These are phyloP conservation scores for Musa balbisiana DNA, from an alignment of 202 grass and related monocot species.

Conservation along the genomic window DNA sequence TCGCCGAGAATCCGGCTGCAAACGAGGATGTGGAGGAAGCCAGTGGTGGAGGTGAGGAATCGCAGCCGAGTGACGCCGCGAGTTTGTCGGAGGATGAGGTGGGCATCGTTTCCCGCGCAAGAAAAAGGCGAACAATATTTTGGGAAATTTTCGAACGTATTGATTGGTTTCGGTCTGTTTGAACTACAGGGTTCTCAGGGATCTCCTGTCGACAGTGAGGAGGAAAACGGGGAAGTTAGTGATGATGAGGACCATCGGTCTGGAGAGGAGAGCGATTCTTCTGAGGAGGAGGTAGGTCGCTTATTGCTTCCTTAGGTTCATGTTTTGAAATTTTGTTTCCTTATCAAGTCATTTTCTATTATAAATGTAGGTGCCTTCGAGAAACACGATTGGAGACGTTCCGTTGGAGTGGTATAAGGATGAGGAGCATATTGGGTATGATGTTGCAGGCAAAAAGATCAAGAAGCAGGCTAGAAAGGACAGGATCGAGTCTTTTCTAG, in stretches of 20 bases:
- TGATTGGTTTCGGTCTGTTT: neutral
- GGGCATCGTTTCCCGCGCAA: neutral
- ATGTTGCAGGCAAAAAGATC: constrained; percentile 62
- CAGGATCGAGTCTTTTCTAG: constrained; percentile 52
- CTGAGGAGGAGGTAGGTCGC: constrained; percentile 8
- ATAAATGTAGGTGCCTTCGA: constrained; percentile 45
- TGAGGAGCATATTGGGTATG: constrained; percentile 85
- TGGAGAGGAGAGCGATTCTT: constrained; percentile 7
- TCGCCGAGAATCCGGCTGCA: neutral
- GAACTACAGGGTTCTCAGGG: neutral
- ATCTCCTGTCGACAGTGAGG: constrained; percentile 1
- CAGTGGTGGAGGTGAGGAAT: neutral
- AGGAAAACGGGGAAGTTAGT: neutral
- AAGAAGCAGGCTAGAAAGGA: constrained; percentile 75
- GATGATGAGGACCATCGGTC: neutral
- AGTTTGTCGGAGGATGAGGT: neutral
- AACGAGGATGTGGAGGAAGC: neutral
- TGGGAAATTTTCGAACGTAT: neutral
- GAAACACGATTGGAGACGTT: constrained; percentile 77
- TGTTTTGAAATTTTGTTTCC: neutral
- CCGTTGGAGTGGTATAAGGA: constrained; percentile 85
- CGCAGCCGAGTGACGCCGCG: neutral
- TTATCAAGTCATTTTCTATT: neutral
- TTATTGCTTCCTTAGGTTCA: neutral
- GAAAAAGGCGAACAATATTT: neutral